Conservation (phyloP, 306 rosid species). For the Betula pendula region DNA sequence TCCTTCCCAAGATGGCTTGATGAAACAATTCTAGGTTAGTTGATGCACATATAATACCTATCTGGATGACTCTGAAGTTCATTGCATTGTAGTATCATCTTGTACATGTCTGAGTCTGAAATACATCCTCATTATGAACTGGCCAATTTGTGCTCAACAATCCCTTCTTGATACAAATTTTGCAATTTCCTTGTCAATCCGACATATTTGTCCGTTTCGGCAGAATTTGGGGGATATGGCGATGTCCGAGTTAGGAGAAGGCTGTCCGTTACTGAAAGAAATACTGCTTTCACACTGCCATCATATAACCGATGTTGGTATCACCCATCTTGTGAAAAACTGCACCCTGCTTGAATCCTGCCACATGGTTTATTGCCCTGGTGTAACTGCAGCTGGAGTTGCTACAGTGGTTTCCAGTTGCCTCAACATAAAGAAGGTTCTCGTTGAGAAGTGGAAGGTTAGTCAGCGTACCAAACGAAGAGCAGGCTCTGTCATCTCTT, state of each 20-base stretch:
- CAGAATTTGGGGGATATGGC: slow-evolving; percentile 91
- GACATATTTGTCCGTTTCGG: slow-evolving; percentile 19
- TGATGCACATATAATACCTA: slow-evolving; percentile 10
- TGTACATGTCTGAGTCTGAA: background rate
- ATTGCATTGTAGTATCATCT: background rate
- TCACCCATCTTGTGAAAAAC: slow-evolving; percentile 67
- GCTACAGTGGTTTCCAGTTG: slow-evolving; percentile 88
- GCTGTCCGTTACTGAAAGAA: slow-evolving; percentile 76
- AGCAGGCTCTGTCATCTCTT: slow-evolving; percentile 76
- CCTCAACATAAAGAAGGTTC: slow-evolving; percentile 74
- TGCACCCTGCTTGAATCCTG: slow-evolving; percentile 77
- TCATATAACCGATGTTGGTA: slow-evolving; percentile 81
- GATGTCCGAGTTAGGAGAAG: slow-evolving; percentile 84
- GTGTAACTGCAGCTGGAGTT: slow-evolving; percentile 76
- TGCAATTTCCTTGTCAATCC: background rate
- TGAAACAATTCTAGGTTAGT: too few relatives aligned
- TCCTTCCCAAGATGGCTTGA: too few relatives aligned
- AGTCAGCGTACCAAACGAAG: slow-evolving; percentile 84
- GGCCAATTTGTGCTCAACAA: slow-evolving; percentile 1
- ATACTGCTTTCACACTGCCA: slow-evolving; percentile 87
- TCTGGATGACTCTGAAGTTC: slow-evolving; percentile 1
- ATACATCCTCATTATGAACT: slow-evolving; percentile 17
- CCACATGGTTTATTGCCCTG: slow-evolving; percentile 90
- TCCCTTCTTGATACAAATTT: background rate
- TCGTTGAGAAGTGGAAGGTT: slow-evolving; percentile 97